Percentiles rank a stretch among this genome's conserved stretches.
phyloP scores from a whole-genome alignment of 163 green algal genomes.

The Prototheca cutis region DNA sequence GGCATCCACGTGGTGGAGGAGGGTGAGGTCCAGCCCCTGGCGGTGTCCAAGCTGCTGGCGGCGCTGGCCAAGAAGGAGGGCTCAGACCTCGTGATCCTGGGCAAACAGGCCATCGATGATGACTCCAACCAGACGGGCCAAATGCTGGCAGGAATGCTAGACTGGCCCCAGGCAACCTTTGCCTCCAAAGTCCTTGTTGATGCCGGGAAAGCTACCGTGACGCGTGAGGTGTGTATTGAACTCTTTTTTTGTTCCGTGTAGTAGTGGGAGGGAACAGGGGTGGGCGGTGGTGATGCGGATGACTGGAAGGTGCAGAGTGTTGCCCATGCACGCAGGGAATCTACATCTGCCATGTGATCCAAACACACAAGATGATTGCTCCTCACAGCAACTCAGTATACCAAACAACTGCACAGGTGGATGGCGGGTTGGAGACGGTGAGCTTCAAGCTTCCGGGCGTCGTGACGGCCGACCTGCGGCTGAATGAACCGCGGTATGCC shows the following conservation, averaged over 20 bases:
- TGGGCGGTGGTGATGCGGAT: too few relatives aligned
- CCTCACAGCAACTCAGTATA: too few relatives aligned
- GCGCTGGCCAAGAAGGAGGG: conserved; percentile 48
- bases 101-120: conserved; percentile 91
- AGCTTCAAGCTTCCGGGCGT: conserved; percentile 64
- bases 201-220: conserved; percentile 21
- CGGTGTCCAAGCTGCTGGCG: conserved; percentile 67
- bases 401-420: too few relatives aligned
- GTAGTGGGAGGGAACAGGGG: too few relatives aligned
- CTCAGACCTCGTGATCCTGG: conserved; percentile 62
- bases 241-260: too few relatives aligned
- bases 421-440: conserved; percentile 69
- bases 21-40: conserved; percentile 57
- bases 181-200: conserved; percentile 65
- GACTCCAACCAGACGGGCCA: conserved; percentile 90
- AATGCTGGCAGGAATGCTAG: conserved; percentile 77
- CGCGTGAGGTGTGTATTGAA: conserved; percentile 35
- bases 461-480: conserved; percentile 78
- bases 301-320: too few relatives aligned
- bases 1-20: conserved; percentile 59
- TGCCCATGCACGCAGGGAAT: too few relatives aligned
- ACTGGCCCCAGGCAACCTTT: conserved; percentile 89
- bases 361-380: too few relatives aligned
- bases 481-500: conserved; percentile 85
- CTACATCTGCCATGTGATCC: too few relatives aligned